These are phyloP conservation scores for Colletotrichum sp. DNA, from an alignment of 2,329 filamentous ascomycete species.

Conservation along the genomic window DNA sequence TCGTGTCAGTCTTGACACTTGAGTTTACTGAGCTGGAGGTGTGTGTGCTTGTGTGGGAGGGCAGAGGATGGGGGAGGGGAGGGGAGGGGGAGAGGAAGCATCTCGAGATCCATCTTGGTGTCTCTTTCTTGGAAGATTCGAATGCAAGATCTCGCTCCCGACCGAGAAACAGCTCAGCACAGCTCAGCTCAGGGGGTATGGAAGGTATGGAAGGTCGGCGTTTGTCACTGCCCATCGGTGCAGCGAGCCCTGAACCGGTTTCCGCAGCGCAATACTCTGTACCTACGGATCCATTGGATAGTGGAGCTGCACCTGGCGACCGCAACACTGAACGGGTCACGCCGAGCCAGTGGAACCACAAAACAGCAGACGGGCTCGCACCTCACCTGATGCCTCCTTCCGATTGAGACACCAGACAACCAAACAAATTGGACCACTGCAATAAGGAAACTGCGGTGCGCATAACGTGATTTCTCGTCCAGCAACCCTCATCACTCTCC, in stretches of 20 bases:
- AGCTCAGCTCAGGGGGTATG: background rate
- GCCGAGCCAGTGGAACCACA: conserved; percentile 8
- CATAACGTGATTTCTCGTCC: background rate
- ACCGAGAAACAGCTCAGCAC: background rate
- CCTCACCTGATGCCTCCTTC: conserved; percentile 9
- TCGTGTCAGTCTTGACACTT: background rate
- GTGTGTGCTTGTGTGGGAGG: background rate
- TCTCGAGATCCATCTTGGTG: background rate
- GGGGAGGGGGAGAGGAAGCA: background rate
- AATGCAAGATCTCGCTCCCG: background rate
- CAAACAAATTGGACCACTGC: background rate
- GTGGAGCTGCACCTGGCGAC: background rate
- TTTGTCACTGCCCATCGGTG: background rate
- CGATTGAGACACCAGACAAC: background rate
- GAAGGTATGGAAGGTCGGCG: background rate
- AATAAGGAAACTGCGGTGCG: background rate
- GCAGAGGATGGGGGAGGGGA: background rate
- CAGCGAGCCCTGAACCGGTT: background rate
- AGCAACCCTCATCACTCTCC: background rate
- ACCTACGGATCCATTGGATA: background rate
- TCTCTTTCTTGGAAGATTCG: background rate
- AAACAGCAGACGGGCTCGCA: conserved; percentile 11
- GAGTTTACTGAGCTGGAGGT: background rate
- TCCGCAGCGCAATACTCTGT: background rate
- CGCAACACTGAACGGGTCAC: background rate